Base-by-base conservation (phyloP, 1,284 basidiomycete genomes). In the Cryptococcus amylolentus region DNA sequence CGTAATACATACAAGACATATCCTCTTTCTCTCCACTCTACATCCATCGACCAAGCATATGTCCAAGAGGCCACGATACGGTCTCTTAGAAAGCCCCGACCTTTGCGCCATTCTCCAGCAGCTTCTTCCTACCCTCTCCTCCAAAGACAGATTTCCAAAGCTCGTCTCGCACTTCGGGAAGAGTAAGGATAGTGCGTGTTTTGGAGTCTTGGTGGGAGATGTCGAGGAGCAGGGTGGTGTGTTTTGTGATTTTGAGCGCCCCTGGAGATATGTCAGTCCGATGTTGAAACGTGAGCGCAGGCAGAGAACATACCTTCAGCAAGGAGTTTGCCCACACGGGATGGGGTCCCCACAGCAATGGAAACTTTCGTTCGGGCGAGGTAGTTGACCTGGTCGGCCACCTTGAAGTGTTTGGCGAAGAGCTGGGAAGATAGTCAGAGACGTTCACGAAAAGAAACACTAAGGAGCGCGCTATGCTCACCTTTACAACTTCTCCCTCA, bases 351-450 rank as follows among this genome's bases (percentile, higher is more conserved):
- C 20, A 78, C 77, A 2, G 76, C 77, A 44, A 78, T 70, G 10
- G 73, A 70, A 8, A 77, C 66, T 43, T 68, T 70, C 20, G 75
- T 78, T 42, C 70, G 67, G 12, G 65, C 61, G 43, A 79, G 69
- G 57, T 76, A 76, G 50, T 75, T 74, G 49, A 73, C 66, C 61
- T 79, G 77, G 31, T 78, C 77, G 6, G 70, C 66, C 27, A 74
- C 52, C 51, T 79, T 79, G 63, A 79, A 75, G 58, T 79, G 77
- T 50, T 79, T 79, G 3, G 77, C 77, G 49, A 79, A 79, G 18
- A 79, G 69, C 77, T 76, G 44, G 9, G 2, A 55, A 13, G 16
- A 41, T 13, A 38, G 42, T 41, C 23, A n/a, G n/a, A 8, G 4
- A 38, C 43, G 5, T 35, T 52, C 16, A 14, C 23, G 23, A 23